phyloP scores from a whole-genome alignment of 768 basidiomycete genomes.

The Clavaria fumosa region DNA sequence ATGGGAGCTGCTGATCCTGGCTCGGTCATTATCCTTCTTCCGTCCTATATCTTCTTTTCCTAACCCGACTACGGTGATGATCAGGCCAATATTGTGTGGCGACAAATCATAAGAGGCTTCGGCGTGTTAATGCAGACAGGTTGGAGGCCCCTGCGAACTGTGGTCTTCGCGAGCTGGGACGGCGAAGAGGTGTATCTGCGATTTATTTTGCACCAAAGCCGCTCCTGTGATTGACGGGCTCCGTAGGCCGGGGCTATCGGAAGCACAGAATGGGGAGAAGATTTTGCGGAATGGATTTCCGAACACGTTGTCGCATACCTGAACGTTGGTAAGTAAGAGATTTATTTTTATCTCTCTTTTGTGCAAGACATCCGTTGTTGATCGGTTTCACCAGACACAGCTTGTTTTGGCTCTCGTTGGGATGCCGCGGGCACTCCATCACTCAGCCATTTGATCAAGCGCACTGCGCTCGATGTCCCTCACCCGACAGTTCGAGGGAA shows the following conservation, averaged over 20 bases:
- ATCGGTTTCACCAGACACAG: constrained; percentile 28
- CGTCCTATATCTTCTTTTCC: too few species aligned
- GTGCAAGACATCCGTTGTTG: constrained; percentile 5
- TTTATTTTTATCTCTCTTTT: constrained; percentile 8
- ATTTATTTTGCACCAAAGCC: too few species aligned
- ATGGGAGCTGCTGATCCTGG: constrained; percentile 69
- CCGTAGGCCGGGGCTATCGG: constrained; percentile 58
- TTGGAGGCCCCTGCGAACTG: constrained; percentile 73
- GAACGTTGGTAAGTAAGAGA: constrained; percentile 38
- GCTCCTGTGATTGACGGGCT: too few species aligned
- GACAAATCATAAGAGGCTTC: constrained; percentile 65
- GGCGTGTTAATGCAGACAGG: constrained; percentile 51
- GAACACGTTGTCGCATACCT: constrained; percentile 75
- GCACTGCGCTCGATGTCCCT: constrained; percentile 52
- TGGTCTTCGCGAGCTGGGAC: constrained; percentile 66
- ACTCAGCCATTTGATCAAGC: constrained; percentile 57
- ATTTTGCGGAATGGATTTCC: constrained; percentile 70
- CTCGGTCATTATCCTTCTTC: constrained; percentile 65
- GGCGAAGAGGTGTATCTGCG: constrained; percentile 32
- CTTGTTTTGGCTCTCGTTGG: constrained; percentile 49
- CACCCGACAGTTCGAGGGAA: constrained; percentile 52
- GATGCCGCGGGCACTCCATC: constrained; percentile 56
- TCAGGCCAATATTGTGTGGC: too few species aligned
- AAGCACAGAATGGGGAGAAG: constrained; percentile 89
- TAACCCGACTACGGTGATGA: too few species aligned